Percentiles rank a stretch among this genome's conserved stretches.
Conservation (phyloP, 768 basidiomycete genomes). For the Lactarius sanguifluus region DNA sequence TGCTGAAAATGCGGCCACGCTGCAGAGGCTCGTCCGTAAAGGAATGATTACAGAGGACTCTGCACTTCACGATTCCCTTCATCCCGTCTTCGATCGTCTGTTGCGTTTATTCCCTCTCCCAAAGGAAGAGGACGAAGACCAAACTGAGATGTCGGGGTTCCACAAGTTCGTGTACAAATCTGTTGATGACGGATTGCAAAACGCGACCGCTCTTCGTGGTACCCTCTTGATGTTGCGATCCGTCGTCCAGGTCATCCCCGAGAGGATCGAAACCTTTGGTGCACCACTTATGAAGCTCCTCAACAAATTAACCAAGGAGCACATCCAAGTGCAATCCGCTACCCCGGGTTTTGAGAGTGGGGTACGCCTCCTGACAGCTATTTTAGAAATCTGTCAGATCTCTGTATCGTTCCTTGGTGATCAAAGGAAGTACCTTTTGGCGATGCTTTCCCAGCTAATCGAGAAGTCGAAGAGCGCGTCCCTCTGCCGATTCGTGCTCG, state of each 20-base stretch:
- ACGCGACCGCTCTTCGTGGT: slow-evolving; percentile 69
- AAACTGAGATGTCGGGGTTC: slow-evolving; percentile 71
- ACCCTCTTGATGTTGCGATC: slow-evolving; percentile 86
- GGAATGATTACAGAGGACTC: slow-evolving; percentile 80
- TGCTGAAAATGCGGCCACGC: slow-evolving; percentile 58
- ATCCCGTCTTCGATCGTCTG: slow-evolving; percentile 80
- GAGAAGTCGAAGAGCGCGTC: slow-evolving; percentile 83
- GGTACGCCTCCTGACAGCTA: slow-evolving; percentile 67
- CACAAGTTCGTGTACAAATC: slow-evolving; percentile 72
- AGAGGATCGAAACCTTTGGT: slow-evolving; percentile 80
- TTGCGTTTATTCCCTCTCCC: slow-evolving; percentile 74
- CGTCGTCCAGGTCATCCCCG: slow-evolving; percentile 74
- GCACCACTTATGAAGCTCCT: slow-evolving; percentile 78
- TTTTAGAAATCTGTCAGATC: slow-evolving; percentile 82
- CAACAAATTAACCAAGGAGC: slow-evolving; percentile 84
- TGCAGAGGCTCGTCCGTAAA: slow-evolving; percentile 86
- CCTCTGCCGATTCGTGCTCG: slow-evolving; percentile 82
- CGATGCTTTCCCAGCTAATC: slow-evolving; percentile 73
- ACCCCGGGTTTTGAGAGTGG: slow-evolving; percentile 53
- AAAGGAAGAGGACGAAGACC: slow-evolving; percentile 69
- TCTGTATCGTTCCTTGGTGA: slow-evolving; percentile 84
- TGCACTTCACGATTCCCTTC: slow-evolving; percentile 74
- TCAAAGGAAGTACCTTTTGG: slow-evolving; percentile 77
- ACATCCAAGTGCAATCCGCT: slow-evolving; percentile 44
- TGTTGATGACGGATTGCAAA: slow-evolving; percentile 77